Evolutionary conservation across 1,139 yeast genomes (phyloP), one percentile per base, ranked within the genome.

Genomic region (Kodamaea arcana): DNA sequence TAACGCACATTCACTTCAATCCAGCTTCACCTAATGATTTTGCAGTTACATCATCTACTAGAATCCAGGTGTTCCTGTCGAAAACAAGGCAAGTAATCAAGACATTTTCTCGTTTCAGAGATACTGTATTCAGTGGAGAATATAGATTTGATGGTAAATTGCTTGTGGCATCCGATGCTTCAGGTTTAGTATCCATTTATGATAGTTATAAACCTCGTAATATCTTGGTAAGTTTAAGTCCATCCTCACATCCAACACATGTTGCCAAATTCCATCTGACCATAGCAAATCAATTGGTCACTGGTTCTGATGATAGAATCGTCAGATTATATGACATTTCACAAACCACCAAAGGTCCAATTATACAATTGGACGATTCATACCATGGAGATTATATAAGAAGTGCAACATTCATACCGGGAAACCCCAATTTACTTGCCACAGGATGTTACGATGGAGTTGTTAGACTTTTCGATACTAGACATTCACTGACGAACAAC

Each of bases 401-500:
- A 48, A 72, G 94, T 11, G 94, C 88, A 4, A 70, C 74, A 38
- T 90, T 86, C 56, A 72, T 90, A 32, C 94, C 94, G 3, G 79
- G 78, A 3, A 72, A 80, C 31, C 75, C 83, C 9, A 84, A 83
- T 50, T 66, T 88, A 46, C 67, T 90, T 15, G 81, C 84, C n/a
- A 86, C 97, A 1, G 98, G 98, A 29, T 87, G 94, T 53, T 92
- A 92, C 55, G 98, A 92, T 60, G 95, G 96, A 8, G 59, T 69
- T 24, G 83, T 92, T 5, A 70, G 97, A 48, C 60, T 94, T n/a
- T 90, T 83, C 52, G 98, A 92, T 59, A 75, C 94, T 4, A 74
- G 98, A 57, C 68, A 40, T 24, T 33, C 44, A 7, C 38, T 69
- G n/a, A 11, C 78, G 80, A 16, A 72, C 75, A 60, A 69, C 42